Base-by-base conservation (phyloP, 2,329 filamentous ascomycete genomes). In the Podosphaera fusca region DNA sequence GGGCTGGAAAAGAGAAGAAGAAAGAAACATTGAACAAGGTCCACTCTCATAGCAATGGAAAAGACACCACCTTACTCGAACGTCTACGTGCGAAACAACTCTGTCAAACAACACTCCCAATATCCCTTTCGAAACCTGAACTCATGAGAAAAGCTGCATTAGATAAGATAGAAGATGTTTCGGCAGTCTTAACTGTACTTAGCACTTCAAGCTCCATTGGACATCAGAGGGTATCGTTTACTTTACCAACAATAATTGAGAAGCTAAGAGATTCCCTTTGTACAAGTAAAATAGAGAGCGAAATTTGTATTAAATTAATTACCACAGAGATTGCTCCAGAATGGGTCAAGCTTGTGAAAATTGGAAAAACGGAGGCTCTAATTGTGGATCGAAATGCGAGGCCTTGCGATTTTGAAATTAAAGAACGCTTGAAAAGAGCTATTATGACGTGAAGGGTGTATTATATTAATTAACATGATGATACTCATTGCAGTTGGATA, bases 71-170 rank as follows among this genome's bases (percentile, higher is more conserved):
- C 56, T 77, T 94, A 31, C 74, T 92, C 58, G 85, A 89, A 67
- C 82, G 85, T 54, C 78, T 94, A 61, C 81, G 84, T 60, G 74
- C 76, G 57, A 90, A 90, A 71, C 78, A 85, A 62, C 68, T 75
- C 62, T 73, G 77, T 66, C 67, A 76, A 66, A 64, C 71, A 60
- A 61, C 70, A 59, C 55, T 70, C 59, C 58, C 72, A 58, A 62
- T 67, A 0, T 75, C 74, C 0, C 72, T 75, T 0, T 71, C 75
- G 0, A 72, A 75, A 30, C 75, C 72, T 21, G 74, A 81, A 62
- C 70, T 85, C 2, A 71, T 77, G 60, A 80, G 82, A 10, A 75
- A 74, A 12, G 77, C 79, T 2, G 84, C 84, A 0, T 71, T 86
- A 31, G 79, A 83, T 63, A 77, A 83, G 8, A 77, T 81, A 0